phyloP scores from a whole-genome alignment of 2,329 filamentous ascomycete species.

The Curvularia eragrostidis region DNA sequence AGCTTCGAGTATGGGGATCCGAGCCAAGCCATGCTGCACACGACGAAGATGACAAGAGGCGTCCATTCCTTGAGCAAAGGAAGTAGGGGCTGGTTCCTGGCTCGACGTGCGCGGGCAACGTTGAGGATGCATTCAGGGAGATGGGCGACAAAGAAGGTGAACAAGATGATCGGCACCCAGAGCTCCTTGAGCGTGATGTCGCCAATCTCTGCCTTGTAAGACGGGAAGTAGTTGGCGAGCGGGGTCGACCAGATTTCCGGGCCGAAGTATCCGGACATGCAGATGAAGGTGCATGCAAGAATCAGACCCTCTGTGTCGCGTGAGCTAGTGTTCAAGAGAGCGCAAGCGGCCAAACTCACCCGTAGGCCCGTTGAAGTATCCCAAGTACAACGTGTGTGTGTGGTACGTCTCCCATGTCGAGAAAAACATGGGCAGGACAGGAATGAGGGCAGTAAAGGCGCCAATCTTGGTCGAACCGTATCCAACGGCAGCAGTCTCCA shows the following conservation, averaged over 20 bases:
- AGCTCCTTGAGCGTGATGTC: conserved; percentile 83
- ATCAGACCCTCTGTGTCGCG: conserved; percentile 74
- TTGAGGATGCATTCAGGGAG: conserved; percentile 90
- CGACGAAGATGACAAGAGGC: conserved; percentile 82
- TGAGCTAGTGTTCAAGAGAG: conserved; percentile 17
- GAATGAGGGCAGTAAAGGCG: conserved; percentile 88
- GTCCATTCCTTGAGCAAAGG: conserved; percentile 94
- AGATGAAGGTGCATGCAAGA: conserved; percentile 85
- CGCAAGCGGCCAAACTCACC: conserved; percentile 36
- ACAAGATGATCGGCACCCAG: conserved; percentile 71
- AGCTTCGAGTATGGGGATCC: conserved; percentile 87
- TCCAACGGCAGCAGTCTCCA: conserved; percentile 92
- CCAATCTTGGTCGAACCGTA: conserved; percentile 83
- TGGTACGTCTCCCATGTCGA: conserved; percentile 99
- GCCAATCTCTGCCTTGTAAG: conserved; percentile 63
- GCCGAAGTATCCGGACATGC: conserved; percentile 84
- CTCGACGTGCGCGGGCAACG: conserved; percentile 76
- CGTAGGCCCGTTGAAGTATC: conserved; percentile 95
- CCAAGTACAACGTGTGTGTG: conserved; percentile 94
- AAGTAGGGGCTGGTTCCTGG: conserved; percentile 73
- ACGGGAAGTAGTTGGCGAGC: conserved; percentile 63
- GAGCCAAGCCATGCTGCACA: conserved; percentile 80
- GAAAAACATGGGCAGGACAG: conserved; percentile 98
- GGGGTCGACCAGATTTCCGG: conserved; percentile 84
- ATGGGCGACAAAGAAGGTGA: conserved; percentile 64